phyloP scores from a whole-genome alignment of 768 basidiomycete species.

The Suillus variegatus region DNA sequence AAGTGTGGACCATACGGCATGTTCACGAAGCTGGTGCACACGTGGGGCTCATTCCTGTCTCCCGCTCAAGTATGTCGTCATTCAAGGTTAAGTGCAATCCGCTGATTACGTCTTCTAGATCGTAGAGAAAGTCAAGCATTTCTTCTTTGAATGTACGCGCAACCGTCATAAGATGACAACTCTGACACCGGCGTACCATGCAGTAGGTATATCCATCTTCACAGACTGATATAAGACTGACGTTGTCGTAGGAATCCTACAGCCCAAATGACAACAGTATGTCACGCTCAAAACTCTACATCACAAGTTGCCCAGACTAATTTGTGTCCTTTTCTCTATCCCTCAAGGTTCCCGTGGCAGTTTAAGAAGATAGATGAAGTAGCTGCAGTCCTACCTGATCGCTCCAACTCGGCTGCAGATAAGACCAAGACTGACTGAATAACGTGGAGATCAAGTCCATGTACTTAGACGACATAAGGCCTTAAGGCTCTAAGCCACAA shows the following conservation, averaged over 20 bases:
- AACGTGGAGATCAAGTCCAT: conserved; percentile 21
- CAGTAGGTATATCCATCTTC: conserved; percentile 51
- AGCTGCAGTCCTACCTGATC: conserved; percentile 74
- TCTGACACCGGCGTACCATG: conserved; percentile 90
- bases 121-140: conserved; percentile 94
- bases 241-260: conserved; percentile 75
- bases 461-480: conserved; percentile 1
- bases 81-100: neutral
- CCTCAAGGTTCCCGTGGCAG: conserved; percentile 94
- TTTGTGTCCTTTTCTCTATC: conserved; percentile 98
- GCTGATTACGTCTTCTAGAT: conserved; percentile 52
- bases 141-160: conserved; percentile 95
- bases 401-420: conserved; percentile 45
- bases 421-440: conserved; percentile 51
- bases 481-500: neutral
- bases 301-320: conserved; percentile 5
- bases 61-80: conserved; percentile 65
- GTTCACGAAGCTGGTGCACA: conserved; percentile 92
- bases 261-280: conserved; percentile 95
- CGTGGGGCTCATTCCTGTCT: conserved; percentile 88
- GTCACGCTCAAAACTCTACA: conserved; percentile 24
- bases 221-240: neutral
- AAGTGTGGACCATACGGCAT: conserved; percentile 98
- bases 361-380: conserved; percentile 93
- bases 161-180: conserved; percentile 99